Conservation (phyloP, 805 yeast species). For the Kuraishia borneana region DNA sequence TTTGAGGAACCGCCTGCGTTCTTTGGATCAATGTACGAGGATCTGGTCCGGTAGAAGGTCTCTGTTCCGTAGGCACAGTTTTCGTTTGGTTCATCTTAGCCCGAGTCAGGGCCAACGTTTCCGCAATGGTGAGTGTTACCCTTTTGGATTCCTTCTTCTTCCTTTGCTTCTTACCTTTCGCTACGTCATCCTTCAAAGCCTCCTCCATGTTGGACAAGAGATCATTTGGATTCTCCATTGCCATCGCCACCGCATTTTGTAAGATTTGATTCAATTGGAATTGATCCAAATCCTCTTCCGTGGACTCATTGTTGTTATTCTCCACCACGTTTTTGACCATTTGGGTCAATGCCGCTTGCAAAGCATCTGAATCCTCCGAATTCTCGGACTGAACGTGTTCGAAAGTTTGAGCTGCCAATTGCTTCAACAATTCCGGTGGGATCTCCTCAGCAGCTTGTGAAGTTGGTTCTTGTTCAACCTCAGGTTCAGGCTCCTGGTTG, state of each 20-base stretch:
- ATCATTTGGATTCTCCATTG: constrained; percentile 48
- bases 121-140: constrained; percentile 39
- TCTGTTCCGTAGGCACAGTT: constrained; percentile 2
- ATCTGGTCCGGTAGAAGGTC: not conserved
- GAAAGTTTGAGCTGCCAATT: constrained; percentile 4
- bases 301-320: constrained; percentile 8
- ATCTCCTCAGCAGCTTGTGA: not conserved
- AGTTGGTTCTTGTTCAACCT: not conserved
- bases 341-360: constrained; percentile 43
- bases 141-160: constrained; percentile 1
- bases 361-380: constrained; percentile 17
- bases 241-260: constrained; percentile 71
- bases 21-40: not conserved
- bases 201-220: constrained; percentile 23
- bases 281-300: constrained; percentile 35
- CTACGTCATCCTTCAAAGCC: constrained; percentile 2
- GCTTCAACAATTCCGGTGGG: constrained; percentile 4
- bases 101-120: constrained; percentile 44
- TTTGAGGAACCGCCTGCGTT: not conserved
- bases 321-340: constrained; percentile 46
- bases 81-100: constrained; percentile 24
- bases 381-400: constrained; percentile 1
- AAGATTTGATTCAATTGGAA: constrained; percentile 55
- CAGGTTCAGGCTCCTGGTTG: not conserved
- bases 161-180: constrained; percentile 1